Evolutionary conservation across 305 asterid genomes (phyloP).

Genomic region (Fraxinus greggii): DNA sequence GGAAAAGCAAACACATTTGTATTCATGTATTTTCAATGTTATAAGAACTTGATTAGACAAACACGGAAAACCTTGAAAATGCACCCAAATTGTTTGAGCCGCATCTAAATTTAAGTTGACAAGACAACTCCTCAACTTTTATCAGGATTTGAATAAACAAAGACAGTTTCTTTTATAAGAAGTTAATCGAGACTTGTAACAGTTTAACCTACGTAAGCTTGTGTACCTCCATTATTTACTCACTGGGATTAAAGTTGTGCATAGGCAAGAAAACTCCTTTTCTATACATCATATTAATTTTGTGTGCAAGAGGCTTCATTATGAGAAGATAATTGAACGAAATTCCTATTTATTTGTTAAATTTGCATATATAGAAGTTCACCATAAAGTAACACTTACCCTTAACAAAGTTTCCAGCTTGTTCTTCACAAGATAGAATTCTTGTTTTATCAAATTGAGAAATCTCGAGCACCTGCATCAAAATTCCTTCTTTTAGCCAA

Average conservation of each 20-base stretch:
- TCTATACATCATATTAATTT: background rate
- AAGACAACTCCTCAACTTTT: background rate
- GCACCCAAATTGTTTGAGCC: background rate
- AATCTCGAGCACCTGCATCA: slow-evolving; percentile 63
- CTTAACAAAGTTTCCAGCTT: slow-evolving; percentile 65
- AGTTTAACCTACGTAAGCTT: background rate
- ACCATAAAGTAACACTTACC: slow-evolving; percentile 36
- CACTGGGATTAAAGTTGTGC: background rate
- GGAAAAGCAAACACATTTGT: background rate
- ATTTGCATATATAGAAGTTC: background rate
- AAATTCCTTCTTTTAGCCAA: background rate
- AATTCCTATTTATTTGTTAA: background rate
- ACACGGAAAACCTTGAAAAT: background rate
- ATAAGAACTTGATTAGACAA: background rate
- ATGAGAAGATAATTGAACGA: background rate
- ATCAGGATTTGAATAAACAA: background rate
- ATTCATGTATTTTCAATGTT: background rate
- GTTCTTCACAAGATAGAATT: slow-evolving; percentile 64
- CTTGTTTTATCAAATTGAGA: slow-evolving; percentile 62
- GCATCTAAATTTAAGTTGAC: background rate
- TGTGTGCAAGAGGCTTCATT: background rate
- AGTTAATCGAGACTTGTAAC: background rate
- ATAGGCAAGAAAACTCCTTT: background rate
- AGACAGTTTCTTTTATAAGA: background rate
- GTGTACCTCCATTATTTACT: background rate